A percentile compares a stretch with the other conserved stretches of the same genome.
These are phyloP conservation scores for Rosa rugosa DNA, from an alignment of 306 rosid genomes.

Conservation along the genomic window DNA sequence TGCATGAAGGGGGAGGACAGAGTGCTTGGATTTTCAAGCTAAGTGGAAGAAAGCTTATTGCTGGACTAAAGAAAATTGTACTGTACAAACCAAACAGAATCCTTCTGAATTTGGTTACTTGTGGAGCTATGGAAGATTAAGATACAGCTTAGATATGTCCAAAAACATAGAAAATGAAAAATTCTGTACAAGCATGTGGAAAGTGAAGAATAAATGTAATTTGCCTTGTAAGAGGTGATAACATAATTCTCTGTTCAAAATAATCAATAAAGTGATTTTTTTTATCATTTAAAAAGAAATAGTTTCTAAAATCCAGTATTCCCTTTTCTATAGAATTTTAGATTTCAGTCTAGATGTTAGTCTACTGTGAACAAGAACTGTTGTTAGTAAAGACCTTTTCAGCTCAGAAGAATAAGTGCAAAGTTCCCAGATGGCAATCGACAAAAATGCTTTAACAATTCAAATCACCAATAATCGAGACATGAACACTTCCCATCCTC, in stretches of 20 bases:
- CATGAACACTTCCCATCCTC: conserved; percentile 57
- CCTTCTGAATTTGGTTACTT: not conserved
- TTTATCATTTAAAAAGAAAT: not conserved
- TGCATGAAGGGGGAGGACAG: not conserved
- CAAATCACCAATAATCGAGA: conserved; percentile 50
- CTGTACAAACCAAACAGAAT: not conserved
- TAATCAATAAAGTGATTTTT: not conserved
- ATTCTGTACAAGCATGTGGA: too few species aligned
- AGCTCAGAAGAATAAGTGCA: not conserved
- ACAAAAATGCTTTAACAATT: not conserved
- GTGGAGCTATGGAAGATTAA: not conserved
- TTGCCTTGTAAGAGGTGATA: not conserved
- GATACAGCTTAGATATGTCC: not conserved
- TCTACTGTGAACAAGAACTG: not conserved
- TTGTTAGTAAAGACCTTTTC: not conserved
- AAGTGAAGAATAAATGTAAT: not conserved
- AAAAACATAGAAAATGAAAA: not conserved
- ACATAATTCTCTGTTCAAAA: not conserved
- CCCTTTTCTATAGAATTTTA: not conserved
- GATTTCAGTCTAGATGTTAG: not conserved
- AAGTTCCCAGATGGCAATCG: not conserved
- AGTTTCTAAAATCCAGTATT: not conserved
- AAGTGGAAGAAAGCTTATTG: conserved; percentile 7
- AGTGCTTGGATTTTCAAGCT: not conserved
- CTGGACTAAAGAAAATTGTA: not conserved